Percentiles rank a stretch among this genome's conserved stretches.
Evolutionary conservation across 2,329 filamentous ascomycete species (phyloP).

Genomic region (Talaromyces atroroseus): DNA sequence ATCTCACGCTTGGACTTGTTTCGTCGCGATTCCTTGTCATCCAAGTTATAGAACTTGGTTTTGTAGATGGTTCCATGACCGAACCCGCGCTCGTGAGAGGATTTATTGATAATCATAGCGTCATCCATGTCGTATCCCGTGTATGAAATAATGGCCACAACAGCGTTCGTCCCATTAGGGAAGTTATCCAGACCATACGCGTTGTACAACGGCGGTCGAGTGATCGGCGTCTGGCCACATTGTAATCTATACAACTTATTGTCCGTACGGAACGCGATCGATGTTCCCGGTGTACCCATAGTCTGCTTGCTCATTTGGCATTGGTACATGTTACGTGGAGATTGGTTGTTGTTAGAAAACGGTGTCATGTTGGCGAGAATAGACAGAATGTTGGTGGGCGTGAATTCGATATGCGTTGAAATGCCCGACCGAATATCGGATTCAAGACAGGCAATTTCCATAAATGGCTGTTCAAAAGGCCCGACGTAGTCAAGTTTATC

Average conservation of each 20-base stretch:
- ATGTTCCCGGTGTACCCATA: conserved; percentile 92
- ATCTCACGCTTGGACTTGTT: conserved; percentile 63
- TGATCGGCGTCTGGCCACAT: conserved; percentile 91
- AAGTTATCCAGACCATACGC: conserved; percentile 97
- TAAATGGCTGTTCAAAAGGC: conserved; percentile 93
- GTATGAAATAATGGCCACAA: conserved; percentile 97
- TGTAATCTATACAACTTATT: conserved; percentile 96
- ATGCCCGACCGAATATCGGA: conserved; percentile 81
- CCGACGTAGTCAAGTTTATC: conserved; percentile 84
- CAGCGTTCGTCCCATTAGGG: conserved; percentile 89
- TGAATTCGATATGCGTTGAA: conserved; percentile 88
- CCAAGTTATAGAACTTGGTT: conserved; percentile 83
- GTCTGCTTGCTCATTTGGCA: conserved; percentile 99
- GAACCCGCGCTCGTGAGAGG: conserved; percentile 89
- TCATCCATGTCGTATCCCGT: conserved; percentile 99
- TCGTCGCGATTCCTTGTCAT: conserved; percentile 66
- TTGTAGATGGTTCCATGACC: conserved; percentile 97
- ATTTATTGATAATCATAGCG: conserved; percentile 99
- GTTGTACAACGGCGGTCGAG: conserved; percentile 87
- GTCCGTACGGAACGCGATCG: conserved; percentile 80
- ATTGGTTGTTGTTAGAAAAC: conserved; percentile 98
- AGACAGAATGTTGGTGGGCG: conserved; percentile 93
- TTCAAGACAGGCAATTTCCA: conserved; percentile 92
- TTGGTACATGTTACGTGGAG: conserved; percentile 97
- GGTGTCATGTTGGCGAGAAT: conserved; percentile 98